Evolutionary conservation across 2,329 filamentous ascomycete genomes (phyloP), one percentile per base, ranked within the genome.

Genomic region (Fusarium citri): DNA sequence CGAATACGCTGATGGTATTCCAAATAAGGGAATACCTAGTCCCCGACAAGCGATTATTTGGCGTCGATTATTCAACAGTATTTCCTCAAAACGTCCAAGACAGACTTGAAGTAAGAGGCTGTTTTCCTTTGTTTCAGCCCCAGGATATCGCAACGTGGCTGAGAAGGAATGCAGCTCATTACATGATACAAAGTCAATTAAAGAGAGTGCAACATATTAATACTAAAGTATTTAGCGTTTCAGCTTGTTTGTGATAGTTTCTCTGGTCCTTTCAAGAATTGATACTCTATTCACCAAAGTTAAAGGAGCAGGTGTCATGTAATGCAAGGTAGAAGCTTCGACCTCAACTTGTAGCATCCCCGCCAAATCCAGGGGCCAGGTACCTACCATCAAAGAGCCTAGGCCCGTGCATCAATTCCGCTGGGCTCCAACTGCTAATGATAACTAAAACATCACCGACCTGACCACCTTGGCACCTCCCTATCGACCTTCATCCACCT

Each of bases 391-490:
- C 14, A n/a, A 55, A 60, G 43, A 42, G n/a, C 14, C 5, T 58
- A 59, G 58, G 48, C 47, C 53, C 46, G 37, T 65, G 54, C 63
- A 66, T 55, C 64, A 61, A 73, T 72, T 71, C 70, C 69, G 66
- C 71, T 69, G 55, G 68, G 60, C 49, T 53, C 49, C 49, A 53
- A 56, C 61, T 59, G 58, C 55, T 74, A 57, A 65, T 60, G 55
- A 49, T 46, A 57, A 58, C 64, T 69, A 56, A 56, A 68, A 68
- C 59, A 59, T 64, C 68, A 71, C 43, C 62, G 50, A 64, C 57
- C 66, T 59, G 72, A 72, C 66, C 70, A 75, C 70, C 73, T 74
- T 74, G 74, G 71, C 74, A 71, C 72, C 74, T 76, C 72, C 73
- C 74, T 76, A 73, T 58, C 54, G 51, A 68, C 66, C 49, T 56